These are phyloP conservation scores for Umbelopsis sp. DNA, from an alignment of 371 early-diverging fungal genomes.

Conservation along the genomic window DNA sequence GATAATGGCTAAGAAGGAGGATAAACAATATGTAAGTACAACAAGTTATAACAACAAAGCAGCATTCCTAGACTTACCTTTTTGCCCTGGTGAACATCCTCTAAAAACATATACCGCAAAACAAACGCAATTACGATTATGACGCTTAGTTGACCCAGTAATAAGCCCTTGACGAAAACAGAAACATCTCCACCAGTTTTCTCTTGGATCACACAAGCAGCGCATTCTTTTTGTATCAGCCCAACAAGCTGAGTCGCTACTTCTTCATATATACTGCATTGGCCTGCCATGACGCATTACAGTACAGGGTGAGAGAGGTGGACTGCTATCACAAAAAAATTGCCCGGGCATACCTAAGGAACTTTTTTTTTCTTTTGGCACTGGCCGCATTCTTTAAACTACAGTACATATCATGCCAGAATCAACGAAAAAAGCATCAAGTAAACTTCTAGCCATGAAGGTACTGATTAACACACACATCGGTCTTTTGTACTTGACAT, in stretches of 20 bases:
- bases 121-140: slow-evolving; percentile 58
- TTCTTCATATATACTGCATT: slow-evolving; percentile 12
- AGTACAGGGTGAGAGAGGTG: neutral
- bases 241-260: slow-evolving; percentile 5
- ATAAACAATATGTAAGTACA: neutral
- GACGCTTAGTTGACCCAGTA: slow-evolving; percentile 65
- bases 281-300: slow-evolving; percentile 8
- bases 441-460: slow-evolving; percentile 17
- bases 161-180: slow-evolving; percentile 58
- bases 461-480: neutral
- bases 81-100: slow-evolving; percentile 54
- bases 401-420: neutral
- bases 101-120: slow-evolving; percentile 64
- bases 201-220: neutral
- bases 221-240: slow-evolving; percentile 10
- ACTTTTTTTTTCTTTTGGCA: neutral
- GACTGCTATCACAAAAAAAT: slow-evolving; percentile 6
- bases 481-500: neutral
- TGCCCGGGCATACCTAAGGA: no score
- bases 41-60: neutral
- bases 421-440: slow-evolving; percentile 10
- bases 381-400: neutral
- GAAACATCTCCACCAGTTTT: neutral
- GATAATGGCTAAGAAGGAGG: slow-evolving; percentile 22
- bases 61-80: slow-evolving; percentile 36